These are phyloP conservation scores for Mallotus japonicus DNA, from an alignment of 441 rosid species.

Conservation along the genomic window DNA sequence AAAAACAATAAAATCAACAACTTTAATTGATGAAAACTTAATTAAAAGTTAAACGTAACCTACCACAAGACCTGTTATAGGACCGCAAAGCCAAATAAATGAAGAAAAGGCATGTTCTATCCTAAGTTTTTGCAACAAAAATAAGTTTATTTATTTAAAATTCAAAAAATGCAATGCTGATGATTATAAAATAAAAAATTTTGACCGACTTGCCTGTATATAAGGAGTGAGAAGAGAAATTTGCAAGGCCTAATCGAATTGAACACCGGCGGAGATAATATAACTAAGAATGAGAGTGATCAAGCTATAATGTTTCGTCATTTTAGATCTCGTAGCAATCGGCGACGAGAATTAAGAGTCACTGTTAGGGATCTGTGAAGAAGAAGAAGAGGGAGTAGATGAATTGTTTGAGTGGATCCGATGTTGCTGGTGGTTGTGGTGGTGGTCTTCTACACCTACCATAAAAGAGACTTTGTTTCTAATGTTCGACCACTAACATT, in stretches of 20 bases:
- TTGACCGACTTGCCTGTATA: constrained; percentile 50
- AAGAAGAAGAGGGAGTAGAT: constrained; percentile 31
- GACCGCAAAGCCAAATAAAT: constrained; percentile 97
- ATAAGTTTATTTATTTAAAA: neutral
- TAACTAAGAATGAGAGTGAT: constrained; percentile 67
- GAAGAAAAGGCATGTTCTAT: constrained; percentile 90
- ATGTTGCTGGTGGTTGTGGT: constrained; percentile 17
- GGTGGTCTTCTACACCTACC: constrained; percentile 36
- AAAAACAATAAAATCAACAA: too few relatives aligned
- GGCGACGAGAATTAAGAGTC: constrained; percentile 23
- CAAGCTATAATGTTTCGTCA: constrained; percentile 45
- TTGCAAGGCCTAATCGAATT: constrained; percentile 95
- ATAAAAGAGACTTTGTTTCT: constrained; percentile 15
- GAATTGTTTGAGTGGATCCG: constrained; percentile 36
- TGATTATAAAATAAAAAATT: too few relatives aligned
- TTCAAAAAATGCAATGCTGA: too few relatives aligned
- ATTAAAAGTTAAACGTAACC: constrained; percentile 20
- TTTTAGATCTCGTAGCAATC: constrained; percentile 25
- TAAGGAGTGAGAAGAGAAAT: constrained; percentile 89
- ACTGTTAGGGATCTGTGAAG: constrained; percentile 25
- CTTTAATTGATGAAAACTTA: too few relatives aligned
- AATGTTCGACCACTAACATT: constrained; percentile 19
- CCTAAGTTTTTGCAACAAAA: constrained; percentile 79
- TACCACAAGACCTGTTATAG: constrained; percentile 98
- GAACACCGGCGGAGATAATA: constrained; percentile 87